Conservation (phyloP, 345 rosid species). For the Aethionema arabicum region DNA sequence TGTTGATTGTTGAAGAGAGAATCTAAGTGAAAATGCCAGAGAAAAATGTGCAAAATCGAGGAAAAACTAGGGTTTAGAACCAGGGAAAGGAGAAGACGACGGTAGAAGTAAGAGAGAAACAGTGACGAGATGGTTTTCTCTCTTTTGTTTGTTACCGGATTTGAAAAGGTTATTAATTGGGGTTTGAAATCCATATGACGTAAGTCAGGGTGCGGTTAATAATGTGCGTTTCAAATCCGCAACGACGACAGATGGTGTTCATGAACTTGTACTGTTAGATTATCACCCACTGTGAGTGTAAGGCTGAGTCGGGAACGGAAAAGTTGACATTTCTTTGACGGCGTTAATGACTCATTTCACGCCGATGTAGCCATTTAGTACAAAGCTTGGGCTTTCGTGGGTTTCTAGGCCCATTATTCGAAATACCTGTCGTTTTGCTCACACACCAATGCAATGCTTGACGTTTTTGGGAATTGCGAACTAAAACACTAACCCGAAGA, state of each 20-base stretch:
- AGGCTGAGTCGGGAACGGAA: conserved; percentile 21
- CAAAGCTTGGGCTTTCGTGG: conserved; percentile 9
- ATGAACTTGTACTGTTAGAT: conserved; percentile 27
- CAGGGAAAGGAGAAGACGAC: background rate
- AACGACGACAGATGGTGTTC: conserved; percentile 34
- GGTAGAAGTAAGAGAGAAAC: conserved; percentile 18
- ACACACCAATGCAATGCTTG: background rate
- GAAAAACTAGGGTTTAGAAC: background rate
- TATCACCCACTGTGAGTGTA: background rate
- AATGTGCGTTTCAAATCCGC: conserved; percentile 41
- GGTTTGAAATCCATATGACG: conserved; percentile 19
- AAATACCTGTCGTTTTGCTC: background rate
- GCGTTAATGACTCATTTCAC: conserved; percentile 18
- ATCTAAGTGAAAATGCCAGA: conserved; percentile 2
- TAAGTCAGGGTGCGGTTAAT: conserved; percentile 17
- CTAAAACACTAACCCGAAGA: no score
- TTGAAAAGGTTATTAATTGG: conserved; percentile 21
- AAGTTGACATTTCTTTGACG: conserved; percentile 19
- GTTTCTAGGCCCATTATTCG: background rate
- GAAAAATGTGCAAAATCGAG: background rate
- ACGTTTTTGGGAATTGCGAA: conserved; percentile 3
- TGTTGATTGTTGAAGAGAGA: conserved; percentile 10
- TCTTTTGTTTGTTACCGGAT: conserved; percentile 14
- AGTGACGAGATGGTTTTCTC: background rate
- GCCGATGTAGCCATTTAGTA: background rate